Evolutionary conservation across 257 asterid genomes (phyloP).

Genomic region (Thymus mandschuricus): DNA sequence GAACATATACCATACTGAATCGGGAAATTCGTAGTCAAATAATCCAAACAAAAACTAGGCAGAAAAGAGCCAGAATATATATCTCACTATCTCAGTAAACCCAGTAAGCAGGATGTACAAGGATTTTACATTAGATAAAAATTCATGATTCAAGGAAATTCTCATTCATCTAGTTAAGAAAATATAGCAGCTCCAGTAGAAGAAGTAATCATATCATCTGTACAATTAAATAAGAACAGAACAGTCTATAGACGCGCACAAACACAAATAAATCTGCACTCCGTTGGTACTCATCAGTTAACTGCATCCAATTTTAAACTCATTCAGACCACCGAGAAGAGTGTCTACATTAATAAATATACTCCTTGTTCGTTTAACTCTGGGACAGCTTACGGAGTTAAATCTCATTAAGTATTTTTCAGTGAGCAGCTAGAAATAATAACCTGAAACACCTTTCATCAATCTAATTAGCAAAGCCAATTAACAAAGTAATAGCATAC

Average conservation of each 20-base stretch:
- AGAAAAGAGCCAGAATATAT: background rate
- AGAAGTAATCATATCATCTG: background rate
- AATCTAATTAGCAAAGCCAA: constrained; percentile 5
- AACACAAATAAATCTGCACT: background rate
- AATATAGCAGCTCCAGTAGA: background rate
- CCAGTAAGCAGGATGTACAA: background rate
- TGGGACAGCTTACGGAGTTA: background rate
- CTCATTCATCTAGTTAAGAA: background rate
- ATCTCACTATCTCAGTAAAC: background rate
- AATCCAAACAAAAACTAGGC: background rate
- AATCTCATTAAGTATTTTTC: background rate
- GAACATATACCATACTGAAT: background rate
- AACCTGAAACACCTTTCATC: background rate
- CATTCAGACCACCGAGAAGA: background rate
- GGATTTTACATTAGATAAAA: background rate
- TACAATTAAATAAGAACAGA: background rate
- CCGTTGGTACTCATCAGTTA: background rate
- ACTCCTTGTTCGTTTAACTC: background rate
- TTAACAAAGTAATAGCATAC: background rate
- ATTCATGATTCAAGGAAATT: background rate
- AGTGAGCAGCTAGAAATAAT: background rate
- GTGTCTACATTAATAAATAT: background rate
- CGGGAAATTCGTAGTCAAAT: background rate
- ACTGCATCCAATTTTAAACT: constrained; percentile 1
- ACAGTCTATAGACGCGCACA: background rate